These are phyloP conservation scores for Phytophthora pluvialis DNA, from an alignment of 352 stramenopile species.

Conservation along the genomic window DNA sequence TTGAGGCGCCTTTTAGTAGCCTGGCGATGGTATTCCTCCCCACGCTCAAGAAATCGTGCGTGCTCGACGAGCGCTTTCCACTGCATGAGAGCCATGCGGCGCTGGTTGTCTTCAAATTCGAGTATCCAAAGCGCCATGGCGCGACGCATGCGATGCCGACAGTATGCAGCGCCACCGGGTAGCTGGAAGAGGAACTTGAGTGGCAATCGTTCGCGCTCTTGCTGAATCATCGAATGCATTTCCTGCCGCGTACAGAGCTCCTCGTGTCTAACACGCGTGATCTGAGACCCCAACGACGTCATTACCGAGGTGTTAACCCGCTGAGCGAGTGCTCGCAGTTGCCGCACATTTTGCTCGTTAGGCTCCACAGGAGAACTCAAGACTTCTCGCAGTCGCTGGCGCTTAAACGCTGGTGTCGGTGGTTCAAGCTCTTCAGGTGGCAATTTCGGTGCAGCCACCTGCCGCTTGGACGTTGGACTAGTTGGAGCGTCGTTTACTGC, in stretches of 20 bases:
- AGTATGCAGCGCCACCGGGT: constrained; percentile 76
- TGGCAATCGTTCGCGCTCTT: constrained; percentile 64
- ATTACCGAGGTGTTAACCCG: constrained; percentile 62
- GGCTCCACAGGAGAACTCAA: constrained; percentile 64
- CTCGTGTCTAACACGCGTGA: constrained; percentile 44
- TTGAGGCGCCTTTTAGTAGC: constrained; percentile 63
- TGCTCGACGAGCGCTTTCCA: constrained; percentile 85
- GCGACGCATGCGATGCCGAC: constrained; percentile 69
- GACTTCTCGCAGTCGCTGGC: constrained; percentile 66
- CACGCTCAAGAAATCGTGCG: constrained; percentile 57
- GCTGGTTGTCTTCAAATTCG: constrained; percentile 80
- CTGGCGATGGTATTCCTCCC: constrained; percentile 65
- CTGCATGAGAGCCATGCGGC: constrained; percentile 73
- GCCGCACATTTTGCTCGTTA: constrained; percentile 45
- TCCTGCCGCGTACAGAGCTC: constrained; percentile 47
- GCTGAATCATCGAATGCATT: constrained; percentile 62
- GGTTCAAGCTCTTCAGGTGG: constrained; percentile 8
- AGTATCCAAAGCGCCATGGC: constrained; percentile 76
- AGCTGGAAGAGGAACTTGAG: constrained; percentile 86
- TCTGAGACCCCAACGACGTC: constrained; percentile 48
- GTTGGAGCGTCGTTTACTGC: background rate
- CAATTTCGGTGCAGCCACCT: constrained; percentile 5
- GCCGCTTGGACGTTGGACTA: constrained; percentile 2
- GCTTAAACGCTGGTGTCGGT: constrained; percentile 61
- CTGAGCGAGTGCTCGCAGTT: constrained; percentile 49